A percentile compares a stretch with the other conserved stretches of the same genome.
Conservation (phyloP, 768 basidiomycete genomes). For the Mycena vulgaris region DNA sequence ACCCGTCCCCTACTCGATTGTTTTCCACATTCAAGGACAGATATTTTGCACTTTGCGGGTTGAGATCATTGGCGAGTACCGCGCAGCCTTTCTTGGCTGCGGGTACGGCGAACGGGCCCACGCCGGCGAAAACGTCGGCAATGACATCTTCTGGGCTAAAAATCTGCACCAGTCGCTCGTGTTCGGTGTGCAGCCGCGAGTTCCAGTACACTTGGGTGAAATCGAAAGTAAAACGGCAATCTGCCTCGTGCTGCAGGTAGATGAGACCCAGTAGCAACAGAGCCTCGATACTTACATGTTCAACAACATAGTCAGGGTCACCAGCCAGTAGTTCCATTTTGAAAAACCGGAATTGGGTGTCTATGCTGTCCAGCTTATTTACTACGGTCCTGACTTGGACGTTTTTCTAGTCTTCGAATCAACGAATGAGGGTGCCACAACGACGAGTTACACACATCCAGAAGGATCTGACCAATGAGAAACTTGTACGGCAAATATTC, state of each 20-base stretch:
- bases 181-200: conserved; percentile 93
- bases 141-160: conserved; percentile 86
- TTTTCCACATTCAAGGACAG: conserved; percentile 77
- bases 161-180: conserved; percentile 83
- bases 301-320: conserved; percentile 87
- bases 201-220: conserved; percentile 99
- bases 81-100: conserved; percentile 93
- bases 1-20: conserved; percentile 78
- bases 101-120: conserved; percentile 96
- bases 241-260: conserved; percentile 78
- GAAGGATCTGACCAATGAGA: conserved; percentile 91
- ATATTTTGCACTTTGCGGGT: conserved; percentile 89
- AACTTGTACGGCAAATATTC: conserved; percentile 94
- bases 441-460: conserved; percentile 75
- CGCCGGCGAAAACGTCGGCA: conserved; percentile 96
- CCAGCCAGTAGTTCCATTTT: conserved; percentile 98
- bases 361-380: conserved; percentile 92
- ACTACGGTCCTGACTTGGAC: conserved; percentile 87
- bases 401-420: conserved; percentile 81
- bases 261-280: background rate
- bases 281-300: conserved; percentile 75
- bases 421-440: background rate
- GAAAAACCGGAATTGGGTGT: conserved; percentile 91
- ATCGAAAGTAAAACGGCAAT: conserved; percentile 93
- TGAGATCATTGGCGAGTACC: conserved; percentile 94